Base-by-base conservation (phyloP, 805 yeast genomes). In the Saccharomyces mikatae region DNA sequence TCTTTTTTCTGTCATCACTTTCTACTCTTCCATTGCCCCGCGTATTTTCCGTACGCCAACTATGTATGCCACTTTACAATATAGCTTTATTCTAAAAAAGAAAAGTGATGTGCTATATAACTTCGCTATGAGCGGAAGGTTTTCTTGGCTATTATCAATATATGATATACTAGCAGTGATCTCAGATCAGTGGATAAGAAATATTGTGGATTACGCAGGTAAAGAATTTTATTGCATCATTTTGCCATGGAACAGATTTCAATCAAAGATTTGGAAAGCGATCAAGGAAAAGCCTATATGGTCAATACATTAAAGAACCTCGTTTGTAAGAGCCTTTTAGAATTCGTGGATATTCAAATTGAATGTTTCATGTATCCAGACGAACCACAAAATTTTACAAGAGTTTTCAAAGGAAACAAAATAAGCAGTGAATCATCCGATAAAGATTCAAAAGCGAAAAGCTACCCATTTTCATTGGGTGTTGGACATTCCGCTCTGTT, bases 341-440 rank as follows among this genome's bases (percentile, higher is more conserved):
- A 36, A 36, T 36, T 17, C 24, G 44, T 36, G 24, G 44, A 36
- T 17, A 36, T 36, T 36, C 44, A 36, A 17, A 53, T 65, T 8
- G 71, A 67, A 48, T 47, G 54, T 11, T 57, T 66, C 41, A 66
- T 67, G 68, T 66, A 65, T 49, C 69, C 70, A 8, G 17, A 36
- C 44, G 44, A 28, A 11, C 36, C 31, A 21, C 24, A 28, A 22
- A n/a, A 11, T 10, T 31, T 30, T 30, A 21, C 17, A 21, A 30
- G 26, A 21, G 30, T 30, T 1, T 48, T 30, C n/a, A 48, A 14
- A 29, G 22, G 30, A 9, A 48, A 24, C 13, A 28, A 48, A 21
- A 28, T 48, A n/a, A 3, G 11, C 4, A 14, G 17, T 11, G 17
- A 28, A 11, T 13, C 31, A 36, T 8, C 17, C 26, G n/a, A 32